Evolutionary conservation across 495 filamentous ascomycete species (phyloP).

Genomic region (Hypomontagnella submonticulosa): DNA sequence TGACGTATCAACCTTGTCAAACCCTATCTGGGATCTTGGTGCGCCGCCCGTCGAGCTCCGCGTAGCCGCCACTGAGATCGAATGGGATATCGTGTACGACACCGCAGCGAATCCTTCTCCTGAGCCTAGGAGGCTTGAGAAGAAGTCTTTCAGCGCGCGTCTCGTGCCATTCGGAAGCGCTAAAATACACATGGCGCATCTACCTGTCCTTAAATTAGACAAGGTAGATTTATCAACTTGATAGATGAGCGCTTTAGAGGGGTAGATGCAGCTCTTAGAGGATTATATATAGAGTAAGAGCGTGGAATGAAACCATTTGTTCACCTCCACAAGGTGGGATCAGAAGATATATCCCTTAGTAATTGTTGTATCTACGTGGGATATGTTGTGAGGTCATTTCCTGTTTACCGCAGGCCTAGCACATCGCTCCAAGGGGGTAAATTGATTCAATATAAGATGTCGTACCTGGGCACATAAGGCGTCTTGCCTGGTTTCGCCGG

Average conservation of each 20-base stretch:
- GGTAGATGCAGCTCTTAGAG: constrained; percentile 12
- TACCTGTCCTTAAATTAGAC: constrained; percentile 53
- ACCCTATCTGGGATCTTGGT: constrained; percentile 61
- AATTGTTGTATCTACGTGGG: no score
- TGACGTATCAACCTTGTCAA: constrained; percentile 46
- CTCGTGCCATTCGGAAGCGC: constrained; percentile 67
- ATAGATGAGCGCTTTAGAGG: constrained; percentile 8
- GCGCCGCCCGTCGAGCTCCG: constrained; percentile 61
- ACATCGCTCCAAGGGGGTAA: no score
- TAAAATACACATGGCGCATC: constrained; percentile 68
- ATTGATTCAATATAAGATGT: no score
- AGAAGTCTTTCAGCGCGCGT: constrained; percentile 54
- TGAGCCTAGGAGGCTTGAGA: constrained; percentile 39
- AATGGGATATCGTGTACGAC: constrained; percentile 60
- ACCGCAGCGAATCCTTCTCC: constrained; percentile 60
- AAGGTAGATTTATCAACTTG: constrained; percentile 38
- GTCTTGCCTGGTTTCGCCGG: no score
- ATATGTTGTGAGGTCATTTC: no score
- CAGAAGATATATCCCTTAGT: not conserved
- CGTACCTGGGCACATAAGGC: no score
- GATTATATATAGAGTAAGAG: constrained; percentile 19
- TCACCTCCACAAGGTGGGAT: constrained; percentile 3
- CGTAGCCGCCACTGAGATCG: constrained; percentile 63
- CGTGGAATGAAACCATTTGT: constrained; percentile 9
- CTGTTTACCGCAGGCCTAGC: no score